phyloP scores from a whole-genome alignment of 495 filamentous ascomycete genomes.

The Gamarada debralockiae region DNA sequence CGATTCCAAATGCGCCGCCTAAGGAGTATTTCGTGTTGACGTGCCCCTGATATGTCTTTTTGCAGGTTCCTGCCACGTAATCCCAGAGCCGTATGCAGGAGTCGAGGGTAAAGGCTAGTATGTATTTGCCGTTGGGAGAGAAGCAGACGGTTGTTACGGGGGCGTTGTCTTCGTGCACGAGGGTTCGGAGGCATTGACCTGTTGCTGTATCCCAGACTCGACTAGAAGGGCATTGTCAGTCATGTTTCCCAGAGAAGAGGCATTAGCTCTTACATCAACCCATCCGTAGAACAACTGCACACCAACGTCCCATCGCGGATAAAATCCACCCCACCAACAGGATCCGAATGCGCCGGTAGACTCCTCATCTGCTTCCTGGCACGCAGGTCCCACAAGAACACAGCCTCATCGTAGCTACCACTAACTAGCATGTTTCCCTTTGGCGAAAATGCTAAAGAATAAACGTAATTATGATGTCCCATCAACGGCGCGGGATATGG shows the following conservation, averaged over 20 bases:
- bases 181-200: constrained; percentile 89
- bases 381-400: constrained; percentile 94
- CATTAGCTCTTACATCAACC: constrained; percentile 59
- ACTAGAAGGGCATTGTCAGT: constrained; percentile 27
- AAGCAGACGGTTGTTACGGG: constrained; percentile 88
- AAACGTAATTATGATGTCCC: constrained; percentile 95
- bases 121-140: constrained; percentile 87
- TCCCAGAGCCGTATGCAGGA: constrained; percentile 89
- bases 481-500: constrained; percentile 52
- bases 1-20: constrained; percentile 72
- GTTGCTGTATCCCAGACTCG: constrained; percentile 94
- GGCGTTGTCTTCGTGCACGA: constrained; percentile 95
- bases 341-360: constrained; percentile 91
- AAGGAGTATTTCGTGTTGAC: constrained; percentile 79
- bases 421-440: constrained; percentile 95
- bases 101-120: constrained; percentile 89
- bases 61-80: constrained; percentile 80
- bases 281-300: constrained; percentile 83
- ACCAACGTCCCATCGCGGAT: constrained; percentile 89
- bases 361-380: constrained; percentile 80
- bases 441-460: constrained; percentile 86
- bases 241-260: constrained; percentile 1
- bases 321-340: constrained; percentile 90
- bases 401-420: constrained; percentile 94
- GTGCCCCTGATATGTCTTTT: constrained; percentile 98